Evolutionary conservation across 2,329 filamentous ascomycete genomes (phyloP).

Genomic region (Raffaelea albimanens): DNA sequence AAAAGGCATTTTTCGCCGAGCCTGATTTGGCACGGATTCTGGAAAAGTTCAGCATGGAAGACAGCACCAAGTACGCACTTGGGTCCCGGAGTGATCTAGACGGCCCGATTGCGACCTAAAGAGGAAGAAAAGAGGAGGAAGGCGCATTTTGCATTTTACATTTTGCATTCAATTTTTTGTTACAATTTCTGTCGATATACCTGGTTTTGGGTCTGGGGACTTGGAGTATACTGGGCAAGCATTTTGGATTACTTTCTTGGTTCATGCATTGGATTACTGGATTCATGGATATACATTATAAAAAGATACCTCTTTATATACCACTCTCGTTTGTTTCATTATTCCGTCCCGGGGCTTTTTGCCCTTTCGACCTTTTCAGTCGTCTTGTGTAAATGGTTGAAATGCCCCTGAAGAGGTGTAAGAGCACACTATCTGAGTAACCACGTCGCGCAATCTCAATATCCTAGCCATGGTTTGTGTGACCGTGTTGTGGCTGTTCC

Average conservation of each 20-base stretch:
- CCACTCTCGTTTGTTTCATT: no score
- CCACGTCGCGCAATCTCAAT: no score
- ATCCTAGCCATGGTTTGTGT: no score
- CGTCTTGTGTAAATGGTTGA: no score
- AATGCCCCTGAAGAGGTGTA: no score
- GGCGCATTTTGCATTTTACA: not conserved
- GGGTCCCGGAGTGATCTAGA: no score
- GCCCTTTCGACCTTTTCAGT: not conserved
- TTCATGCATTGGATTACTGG: not conserved
- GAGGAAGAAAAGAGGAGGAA: not conserved
- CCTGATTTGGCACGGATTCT: constrained; percentile 7
- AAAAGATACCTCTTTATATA: not conserved
- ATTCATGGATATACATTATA: not conserved
- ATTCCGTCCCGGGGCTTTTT: not conserved
- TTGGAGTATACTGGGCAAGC: no score
- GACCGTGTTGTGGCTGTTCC: constrained; percentile 26
- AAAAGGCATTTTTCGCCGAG: constrained; percentile 8
- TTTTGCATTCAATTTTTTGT: not conserved
- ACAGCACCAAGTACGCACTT: constrained; percentile 6
- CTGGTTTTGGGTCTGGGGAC: no score
- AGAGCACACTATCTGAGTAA: no score
- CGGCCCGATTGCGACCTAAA: not conserved
- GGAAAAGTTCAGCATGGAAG: constrained; percentile 10
- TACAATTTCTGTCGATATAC: not conserved
- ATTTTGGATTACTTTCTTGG: no score